phyloP scores from a whole-genome alignment of 2,329 filamentous ascomycete genomes.

The Scorias spongiosa region DNA sequence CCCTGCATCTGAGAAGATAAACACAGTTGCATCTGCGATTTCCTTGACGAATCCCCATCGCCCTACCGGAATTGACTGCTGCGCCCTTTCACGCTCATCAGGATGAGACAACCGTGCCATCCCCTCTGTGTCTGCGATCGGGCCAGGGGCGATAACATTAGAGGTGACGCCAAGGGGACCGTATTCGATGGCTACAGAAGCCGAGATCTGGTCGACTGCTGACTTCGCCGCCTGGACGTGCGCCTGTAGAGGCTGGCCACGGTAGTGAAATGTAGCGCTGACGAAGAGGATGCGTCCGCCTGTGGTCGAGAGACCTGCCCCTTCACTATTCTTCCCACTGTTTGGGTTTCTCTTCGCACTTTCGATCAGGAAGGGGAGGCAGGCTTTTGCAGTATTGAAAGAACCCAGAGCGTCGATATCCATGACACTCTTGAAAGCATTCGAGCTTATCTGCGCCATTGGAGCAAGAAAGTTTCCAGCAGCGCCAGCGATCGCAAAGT shows the following conservation, averaged over 20 bases:
- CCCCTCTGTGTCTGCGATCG: constrained; percentile 67
- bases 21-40: constrained; percentile 85
- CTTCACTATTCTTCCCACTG: constrained; percentile 37
- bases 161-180: constrained; percentile 74
- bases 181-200: constrained; percentile 71
- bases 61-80: constrained; percentile 49
- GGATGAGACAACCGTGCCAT: constrained; percentile 28
- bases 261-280: constrained; percentile 83
- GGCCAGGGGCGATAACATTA: constrained; percentile 80
- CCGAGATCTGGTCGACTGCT: constrained; percentile 70
- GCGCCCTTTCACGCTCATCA: constrained; percentile 18
- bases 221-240: constrained; percentile 91
- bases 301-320: constrained; percentile 32
- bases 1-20: constrained; percentile 69
- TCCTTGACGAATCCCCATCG: constrained; percentile 69
- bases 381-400: constrained; percentile 90
- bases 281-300: constrained; percentile 81
- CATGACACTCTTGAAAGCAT: constrained; percentile 89
- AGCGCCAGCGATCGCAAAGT: constrained; percentile 87
- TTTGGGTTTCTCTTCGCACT: constrained; percentile 51
- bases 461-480: constrained; percentile 92
- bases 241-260: constrained; percentile 67
- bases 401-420: constrained; percentile 92
- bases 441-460: constrained; percentile 63
- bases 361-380: constrained; percentile 61